Percentiles rank a stretch among this genome's conserved stretches.
phyloP scores from a whole-genome alignment of 2,329 filamentous ascomycete genomes.

The Diaporthe sp. region DNA sequence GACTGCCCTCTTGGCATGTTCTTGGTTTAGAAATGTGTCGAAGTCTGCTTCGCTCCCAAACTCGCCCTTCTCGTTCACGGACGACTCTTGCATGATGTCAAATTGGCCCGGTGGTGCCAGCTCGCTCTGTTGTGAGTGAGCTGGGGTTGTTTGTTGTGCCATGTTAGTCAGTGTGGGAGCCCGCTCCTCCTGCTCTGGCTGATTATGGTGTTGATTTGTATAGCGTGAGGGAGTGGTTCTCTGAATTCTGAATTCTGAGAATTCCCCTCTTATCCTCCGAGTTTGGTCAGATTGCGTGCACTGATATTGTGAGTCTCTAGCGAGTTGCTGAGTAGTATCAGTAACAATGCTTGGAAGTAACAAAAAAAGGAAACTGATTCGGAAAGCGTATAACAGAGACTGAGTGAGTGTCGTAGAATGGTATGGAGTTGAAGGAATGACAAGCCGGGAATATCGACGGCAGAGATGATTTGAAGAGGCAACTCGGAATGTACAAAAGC shows the following conservation, averaged over 20 bases:
- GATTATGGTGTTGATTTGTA: slow-evolving; percentile 6
- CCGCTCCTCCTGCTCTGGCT: slow-evolving; percentile 35
- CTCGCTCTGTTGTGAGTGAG: slow-evolving; percentile 34
- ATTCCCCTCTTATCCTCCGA: background rate
- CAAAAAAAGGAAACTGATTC: background rate
- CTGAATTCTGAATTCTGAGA: background rate
- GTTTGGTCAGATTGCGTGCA: slow-evolving; percentile 19
- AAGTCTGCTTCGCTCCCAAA: slow-evolving; percentile 21
- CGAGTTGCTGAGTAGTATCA: background rate
- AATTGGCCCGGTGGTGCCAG: slow-evolving; percentile 37
- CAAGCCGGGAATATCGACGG: slow-evolving; percentile 33
- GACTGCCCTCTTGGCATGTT: background rate
- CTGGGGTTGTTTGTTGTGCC: slow-evolving; percentile 32
- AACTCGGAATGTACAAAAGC: slow-evolving; percentile 20
- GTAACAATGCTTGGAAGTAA: background rate
- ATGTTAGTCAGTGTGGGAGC: slow-evolving; percentile 34
- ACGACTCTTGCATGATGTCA: slow-evolving; percentile 36
- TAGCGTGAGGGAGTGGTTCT: background rate
- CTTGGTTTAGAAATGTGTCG: slow-evolving; percentile 38
- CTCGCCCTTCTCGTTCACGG: slow-evolving; percentile 35
- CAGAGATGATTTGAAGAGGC: slow-evolving; percentile 10
- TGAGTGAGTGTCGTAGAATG: slow-evolving; percentile 35
- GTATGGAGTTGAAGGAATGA: slow-evolving; percentile 27
- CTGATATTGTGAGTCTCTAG: slow-evolving; percentile 3
- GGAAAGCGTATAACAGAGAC: background rate